Base-by-base conservation (phyloP, 352 stramenopile species). In the Thraustotheca clavata region DNA sequence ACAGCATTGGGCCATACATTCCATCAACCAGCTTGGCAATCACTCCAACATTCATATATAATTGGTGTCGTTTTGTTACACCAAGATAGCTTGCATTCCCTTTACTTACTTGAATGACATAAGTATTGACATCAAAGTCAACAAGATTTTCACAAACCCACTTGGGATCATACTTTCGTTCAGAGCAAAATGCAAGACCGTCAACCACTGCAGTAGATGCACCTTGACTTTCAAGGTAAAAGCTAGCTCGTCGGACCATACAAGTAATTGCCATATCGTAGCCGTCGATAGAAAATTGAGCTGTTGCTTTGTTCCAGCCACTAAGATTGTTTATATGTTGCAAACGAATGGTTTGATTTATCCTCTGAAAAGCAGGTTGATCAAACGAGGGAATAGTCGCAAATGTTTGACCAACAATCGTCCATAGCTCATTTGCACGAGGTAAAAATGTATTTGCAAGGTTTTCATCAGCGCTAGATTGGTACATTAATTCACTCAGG, bases 71-170 rank as follows among this genome's bases (percentile, higher is more conserved):
- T 6, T 29, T 11, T 9, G 40, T 57, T 33, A 47, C n/a, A 18
- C 67, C 67, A 26, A 72, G 24, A 49, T 72, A 72, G 11, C 36
- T 69, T 18, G 52, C 60, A 14, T 32, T n/a, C 29, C 67, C 60
- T 12, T 43, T 22, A 24, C 59, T 72, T 24, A 72, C 40, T 26
- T 61, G 49, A 39, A 72, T 57, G 9, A 59, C 43, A 34, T 69
- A 69, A 24, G 67, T 59, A 32, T 9, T 47, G 0, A 62, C 52
- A 40, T 66, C 52, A n/a, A 48, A 52, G 9, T 32, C 60, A 36
- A 69, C 67, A 22, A 67, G 52, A 49, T 69, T 72, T 39, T 72
- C 67, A 43, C 67, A 72, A 4, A 69, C 46, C 67, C 67, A 72
- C 7, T 72, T 32, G 7, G 60, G 60, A 33, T 72, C 67, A 41